Percentiles rank a stretch among this genome's conserved stretches.
These are phyloP conservation scores for Botrytis deweyae DNA, from an alignment of 2,329 filamentous ascomycete genomes.

Conservation along the genomic window DNA sequence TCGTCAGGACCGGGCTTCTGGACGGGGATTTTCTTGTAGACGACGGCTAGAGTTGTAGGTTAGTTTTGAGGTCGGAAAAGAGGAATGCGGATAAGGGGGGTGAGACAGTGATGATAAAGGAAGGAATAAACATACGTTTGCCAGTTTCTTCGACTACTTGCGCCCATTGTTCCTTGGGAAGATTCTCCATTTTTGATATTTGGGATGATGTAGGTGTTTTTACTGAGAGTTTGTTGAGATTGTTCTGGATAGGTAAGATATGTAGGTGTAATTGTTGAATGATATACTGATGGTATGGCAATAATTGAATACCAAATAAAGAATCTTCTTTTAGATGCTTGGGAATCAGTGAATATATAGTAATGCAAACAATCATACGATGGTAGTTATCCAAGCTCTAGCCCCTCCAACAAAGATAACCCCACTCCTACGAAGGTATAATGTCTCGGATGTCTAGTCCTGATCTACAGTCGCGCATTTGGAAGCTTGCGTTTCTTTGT, in stretches of 20 bases:
- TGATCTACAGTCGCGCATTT: not conserved
- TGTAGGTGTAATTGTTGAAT: not conserved
- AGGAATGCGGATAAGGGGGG: not conserved
- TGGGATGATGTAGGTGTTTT: not conserved
- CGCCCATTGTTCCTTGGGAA: constrained; percentile 87
- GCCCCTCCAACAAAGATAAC: not conserved
- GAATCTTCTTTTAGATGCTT: not conserved
- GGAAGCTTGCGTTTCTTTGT: not conserved
- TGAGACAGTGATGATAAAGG: constrained; percentile 17
- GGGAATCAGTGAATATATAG: constrained; percentile 2
- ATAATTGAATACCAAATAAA: not conserved
- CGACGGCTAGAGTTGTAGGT: constrained; percentile 47
- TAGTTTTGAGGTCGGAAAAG: not conserved
- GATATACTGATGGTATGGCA: not conserved
- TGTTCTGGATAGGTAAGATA: not conserved
- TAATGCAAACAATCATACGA: not conserved
- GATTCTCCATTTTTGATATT: constrained; percentile 42
- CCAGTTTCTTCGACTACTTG: constrained; percentile 84
- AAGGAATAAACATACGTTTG: constrained; percentile 53
- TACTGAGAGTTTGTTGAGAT: not conserved
- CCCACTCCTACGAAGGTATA: not conserved
- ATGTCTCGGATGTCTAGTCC: not conserved
- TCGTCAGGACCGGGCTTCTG: constrained; percentile 80
- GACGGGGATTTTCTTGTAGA: constrained; percentile 81
- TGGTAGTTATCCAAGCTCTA: not conserved